Evolutionary conservation across 139 green algal species (phyloP).

Genomic region (Chlamydomonas eustigma): DNA sequence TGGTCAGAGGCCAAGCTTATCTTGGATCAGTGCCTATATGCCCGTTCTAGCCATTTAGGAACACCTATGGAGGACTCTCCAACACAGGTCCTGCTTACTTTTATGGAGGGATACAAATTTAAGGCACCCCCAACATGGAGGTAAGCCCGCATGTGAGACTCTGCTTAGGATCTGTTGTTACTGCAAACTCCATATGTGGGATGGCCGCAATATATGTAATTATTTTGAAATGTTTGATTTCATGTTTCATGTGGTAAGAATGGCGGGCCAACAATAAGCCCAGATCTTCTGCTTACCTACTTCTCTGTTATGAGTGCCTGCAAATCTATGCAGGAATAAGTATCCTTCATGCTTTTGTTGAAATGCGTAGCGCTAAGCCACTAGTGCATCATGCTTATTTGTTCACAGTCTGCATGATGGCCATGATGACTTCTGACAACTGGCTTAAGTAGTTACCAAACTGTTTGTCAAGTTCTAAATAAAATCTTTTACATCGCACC

Average conservation of each 20-base stretch:
- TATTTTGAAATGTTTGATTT: neutral
- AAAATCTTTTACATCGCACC: neutral
- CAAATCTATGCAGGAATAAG: neutral
- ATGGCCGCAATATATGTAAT: neutral
- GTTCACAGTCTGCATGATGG: too few species aligned
- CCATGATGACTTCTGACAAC: too few species aligned
- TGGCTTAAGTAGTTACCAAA: too few species aligned
- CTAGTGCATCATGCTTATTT: too few species aligned
- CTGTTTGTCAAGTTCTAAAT: neutral
- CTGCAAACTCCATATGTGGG: neutral
- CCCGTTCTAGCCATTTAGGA: constrained; percentile 2
- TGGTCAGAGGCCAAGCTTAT: constrained; percentile 53
- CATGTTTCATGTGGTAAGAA: neutral
- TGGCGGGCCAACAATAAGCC: neutral
- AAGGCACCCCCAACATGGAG: constrained; percentile 67
- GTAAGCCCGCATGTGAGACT: neutral
- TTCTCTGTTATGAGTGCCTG: neutral
- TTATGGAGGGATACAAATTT: constrained; percentile 65
- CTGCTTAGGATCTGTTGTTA: neutral
- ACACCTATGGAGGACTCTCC: constrained; percentile 57
- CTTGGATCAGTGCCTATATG: constrained; percentile 48
- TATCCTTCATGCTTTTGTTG: neutral
- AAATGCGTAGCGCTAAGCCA: neutral
- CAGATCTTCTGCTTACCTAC: neutral
- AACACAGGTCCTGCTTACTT: constrained; percentile 59